Evolutionary conservation across 2,329 filamentous ascomycete genomes (phyloP), one percentile per base, ranked within the genome.

Genomic region (Diaporthe velutina): DNA sequence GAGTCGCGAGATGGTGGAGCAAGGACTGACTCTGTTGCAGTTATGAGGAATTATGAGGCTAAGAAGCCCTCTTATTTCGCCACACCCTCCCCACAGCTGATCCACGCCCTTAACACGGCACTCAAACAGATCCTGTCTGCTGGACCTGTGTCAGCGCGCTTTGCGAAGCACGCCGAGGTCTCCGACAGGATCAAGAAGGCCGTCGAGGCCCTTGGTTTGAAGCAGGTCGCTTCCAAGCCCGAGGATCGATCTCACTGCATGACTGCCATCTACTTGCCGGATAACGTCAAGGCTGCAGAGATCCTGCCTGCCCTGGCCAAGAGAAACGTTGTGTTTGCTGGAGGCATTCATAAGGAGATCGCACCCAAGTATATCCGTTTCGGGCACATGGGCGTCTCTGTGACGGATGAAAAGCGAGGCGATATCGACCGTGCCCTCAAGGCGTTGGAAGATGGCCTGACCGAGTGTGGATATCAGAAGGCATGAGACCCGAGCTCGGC

Each of bases 11-110:
- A 17, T 52, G 58, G 70, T 70, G 70, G 48, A 55, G 38, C 48
- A 28, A 30, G 38, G 57, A 30, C 74, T 78, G 38, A 78, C 74
- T 25, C n/a, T 42, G 28, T n/a, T 22, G 60, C 75, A 94, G 93
- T 99, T 85, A 98, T 99, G 96, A 92, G 97, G 87, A 98, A 98
- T 87, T 99, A 99, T 85, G 97, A 99, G 87, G 95, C 95, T 77
- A 95, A 96, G 88, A 99, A 98, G 88, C 92, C 97, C 50, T 98
- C 95, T 2, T 99, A 99, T 88, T 99, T 99, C 82, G 97, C 97
- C 50, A 99, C 97, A 1, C 97, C 97, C 0, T 95, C 96, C 6
- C 97, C 97, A 19, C 97, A 99, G 85, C 91, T 99, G 68, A 89
- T 99, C 79, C 96, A 94, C 84, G 97, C 97, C 64, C 90, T 99